Evolutionary conservation across 495 filamentous ascomycete species (phyloP).

Genomic region (Penicillium diatomitis): DNA sequence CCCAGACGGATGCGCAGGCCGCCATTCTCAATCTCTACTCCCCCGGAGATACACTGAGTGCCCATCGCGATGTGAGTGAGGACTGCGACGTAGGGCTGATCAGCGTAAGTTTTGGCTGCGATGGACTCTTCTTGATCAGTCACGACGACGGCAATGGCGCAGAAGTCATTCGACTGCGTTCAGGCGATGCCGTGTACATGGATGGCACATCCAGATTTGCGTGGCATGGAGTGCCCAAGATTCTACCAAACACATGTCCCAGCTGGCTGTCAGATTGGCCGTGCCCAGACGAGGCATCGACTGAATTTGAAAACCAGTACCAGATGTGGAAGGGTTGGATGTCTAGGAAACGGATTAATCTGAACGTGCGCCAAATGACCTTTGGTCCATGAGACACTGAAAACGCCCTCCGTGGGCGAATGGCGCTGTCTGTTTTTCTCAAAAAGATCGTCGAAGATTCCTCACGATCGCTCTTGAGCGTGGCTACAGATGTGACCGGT

Average conservation of each 20-base stretch:
- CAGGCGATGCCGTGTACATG: constrained; percentile 81
- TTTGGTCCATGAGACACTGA: background rate
- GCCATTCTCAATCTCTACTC: constrained; percentile 90
- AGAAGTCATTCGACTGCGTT: constrained; percentile 57
- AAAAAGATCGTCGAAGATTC: background rate
- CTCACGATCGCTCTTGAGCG: background rate
- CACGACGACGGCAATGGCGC: constrained; percentile 36
- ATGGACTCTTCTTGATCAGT: constrained; percentile 60
- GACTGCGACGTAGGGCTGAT: constrained; percentile 63
- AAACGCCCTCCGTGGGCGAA: background rate
- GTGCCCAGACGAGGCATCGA: constrained; percentile 23
- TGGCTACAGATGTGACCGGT: background rate
- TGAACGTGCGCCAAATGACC: constrained; percentile 88
- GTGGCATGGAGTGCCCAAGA: constrained; percentile 89
- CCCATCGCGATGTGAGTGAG: constrained; percentile 89
- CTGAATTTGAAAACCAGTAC: constrained; percentile 28
- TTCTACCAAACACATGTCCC: constrained; percentile 70
- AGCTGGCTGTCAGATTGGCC: constrained; percentile 70
- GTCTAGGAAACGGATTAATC: constrained; percentile 71
- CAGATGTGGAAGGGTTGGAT: constrained; percentile 77
- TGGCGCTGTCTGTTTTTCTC: background rate
- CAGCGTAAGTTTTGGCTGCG: constrained; percentile 81
- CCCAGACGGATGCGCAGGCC: constrained; percentile 65
- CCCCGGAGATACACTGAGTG: constrained; percentile 75
- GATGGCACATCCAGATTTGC: constrained; percentile 67